Evolutionary conservation across 2,329 filamentous ascomycete genomes (phyloP).

Genomic region (Aspergillus hiratsukae): DNA sequence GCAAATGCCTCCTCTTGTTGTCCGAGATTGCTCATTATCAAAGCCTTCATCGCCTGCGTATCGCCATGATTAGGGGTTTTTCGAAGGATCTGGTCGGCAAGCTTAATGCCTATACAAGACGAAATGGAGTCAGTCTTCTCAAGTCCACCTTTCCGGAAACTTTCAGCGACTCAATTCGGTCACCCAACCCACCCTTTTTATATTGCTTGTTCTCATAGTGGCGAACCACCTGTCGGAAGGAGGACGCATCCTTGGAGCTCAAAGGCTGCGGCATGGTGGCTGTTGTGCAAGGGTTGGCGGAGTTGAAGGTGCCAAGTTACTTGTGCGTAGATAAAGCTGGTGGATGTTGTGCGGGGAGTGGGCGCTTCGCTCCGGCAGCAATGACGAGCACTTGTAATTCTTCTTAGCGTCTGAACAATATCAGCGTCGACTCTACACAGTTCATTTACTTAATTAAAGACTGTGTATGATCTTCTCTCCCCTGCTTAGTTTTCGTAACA

Average conservation of each 20-base stretch:
- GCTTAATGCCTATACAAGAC: conserved; percentile 67
- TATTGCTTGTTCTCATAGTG: conserved; percentile 98
- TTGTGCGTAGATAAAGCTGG: conserved; percentile 31
- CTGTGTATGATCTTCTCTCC: background rate
- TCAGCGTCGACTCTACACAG: background rate
- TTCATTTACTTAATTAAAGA: background rate
- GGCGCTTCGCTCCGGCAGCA: conserved; percentile 9
- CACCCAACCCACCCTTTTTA: conserved; percentile 62
- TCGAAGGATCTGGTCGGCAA: conserved; percentile 91
- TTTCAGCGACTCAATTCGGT: conserved; percentile 1
- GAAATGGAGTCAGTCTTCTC: conserved; percentile 17
- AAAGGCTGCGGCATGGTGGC: conserved; percentile 45
- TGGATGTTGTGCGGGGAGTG: conserved; percentile 33
- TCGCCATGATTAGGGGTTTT: conserved; percentile 96
- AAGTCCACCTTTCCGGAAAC: conserved; percentile 3
- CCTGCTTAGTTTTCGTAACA: background rate
- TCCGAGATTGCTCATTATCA: conserved; percentile 89
- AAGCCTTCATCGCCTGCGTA: conserved; percentile 97
- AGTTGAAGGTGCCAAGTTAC: conserved; percentile 19
- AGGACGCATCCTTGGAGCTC: conserved; percentile 79
- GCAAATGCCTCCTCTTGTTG: conserved; percentile 92
- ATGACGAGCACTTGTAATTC: background rate
- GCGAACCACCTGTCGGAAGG: conserved; percentile 92
- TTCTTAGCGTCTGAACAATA: background rate
- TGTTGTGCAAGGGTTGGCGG: conserved; percentile 25